Base-by-base conservation (phyloP, 257 asterid genomes). In the Marsdenia floribunda region DNA sequence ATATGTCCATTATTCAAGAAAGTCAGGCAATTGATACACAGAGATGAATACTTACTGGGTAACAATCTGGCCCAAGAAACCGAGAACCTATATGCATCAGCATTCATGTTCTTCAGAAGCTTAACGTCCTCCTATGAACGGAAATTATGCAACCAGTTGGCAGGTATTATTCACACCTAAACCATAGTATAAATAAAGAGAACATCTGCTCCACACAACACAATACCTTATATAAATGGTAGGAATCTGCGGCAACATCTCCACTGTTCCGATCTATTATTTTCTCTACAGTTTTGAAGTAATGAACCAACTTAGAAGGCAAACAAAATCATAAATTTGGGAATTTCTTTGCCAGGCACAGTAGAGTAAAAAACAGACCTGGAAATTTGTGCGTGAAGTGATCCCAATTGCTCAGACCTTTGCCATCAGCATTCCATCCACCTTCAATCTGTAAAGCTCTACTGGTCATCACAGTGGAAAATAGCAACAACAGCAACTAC, bases 401-500 rank as follows among this genome's bases (percentile, higher is more conserved):
- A 63, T 74, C 77, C 77, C 77, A 74, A 16, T 13, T 74, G 46
- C 64, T 74, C 9, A 26, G 63, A 46, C 77, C 77, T 74, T 74
- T 74, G 5, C 77, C 77, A 47, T 74, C 77, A 5, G 2, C 44
- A 12, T 74, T 64, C 77, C 77, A 74, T 19, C 52, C 77, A 26
- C 77, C 77, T 64, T 74, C 77, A 74, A 61, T 46, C 77, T 74
- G 24, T 52, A 14, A 22, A 7, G 29, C 49, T 44, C 49, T 44
- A 35, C 29, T 3, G 1, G 3, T 2, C 7, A 3, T 14, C 7
- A 65, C 12, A 65, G 14, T 2, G n/a, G 22, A 16, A 15, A 53
- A 53, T 13, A 53, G 58, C n/a, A 14, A 53, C 14, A 61, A 44
- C 2, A 7, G 40, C 42, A 24, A 26, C 15, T n/a, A 60, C 7